Conservation (phyloP, 495 filamentous ascomycete species). For the Melanomma pulvis-pyrius region DNA sequence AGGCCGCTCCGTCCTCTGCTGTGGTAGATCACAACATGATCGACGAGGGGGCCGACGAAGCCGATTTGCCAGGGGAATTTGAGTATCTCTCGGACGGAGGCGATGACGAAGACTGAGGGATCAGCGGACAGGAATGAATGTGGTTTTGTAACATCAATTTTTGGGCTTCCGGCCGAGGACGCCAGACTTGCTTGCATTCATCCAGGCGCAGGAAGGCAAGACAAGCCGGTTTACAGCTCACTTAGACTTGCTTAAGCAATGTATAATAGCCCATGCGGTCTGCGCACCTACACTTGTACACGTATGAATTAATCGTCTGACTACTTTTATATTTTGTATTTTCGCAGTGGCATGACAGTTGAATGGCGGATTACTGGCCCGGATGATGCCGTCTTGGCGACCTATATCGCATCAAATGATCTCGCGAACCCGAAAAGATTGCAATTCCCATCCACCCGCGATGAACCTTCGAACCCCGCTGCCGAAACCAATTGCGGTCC, state of each 20-base stretch:
- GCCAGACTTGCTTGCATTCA: constrained; percentile 34
- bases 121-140: constrained; percentile 1
- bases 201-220: constrained; percentile 32
- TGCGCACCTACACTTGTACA: constrained; percentile 8
- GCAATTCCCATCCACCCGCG: constrained; percentile 6
- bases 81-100: constrained; percentile 65
- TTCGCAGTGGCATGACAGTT: background rate
- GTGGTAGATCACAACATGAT: constrained; percentile 72
- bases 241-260: constrained; percentile 35
- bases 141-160: constrained; percentile 35
- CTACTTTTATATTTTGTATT: background rate
- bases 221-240: constrained; percentile 11
- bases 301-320: background rate
- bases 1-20: constrained; percentile 37
- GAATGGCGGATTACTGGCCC: background rate
- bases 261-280: constrained; percentile 36
- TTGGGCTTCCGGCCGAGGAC: constrained; percentile 13
- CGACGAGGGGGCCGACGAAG: constrained; percentile 87
- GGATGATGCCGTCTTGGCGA: constrained; percentile 10
- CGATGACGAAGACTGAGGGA: constrained; percentile 31
- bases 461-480: constrained; percentile 31
- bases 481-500: constrained; percentile 6
- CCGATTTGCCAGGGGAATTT: constrained; percentile 77
- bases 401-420: constrained; percentile 18
- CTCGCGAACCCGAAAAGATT: constrained; percentile 4